Base-by-base conservation (phyloP, 192 early-diverging fungal species). In the Jimgerdemannia lactiflua region DNA sequence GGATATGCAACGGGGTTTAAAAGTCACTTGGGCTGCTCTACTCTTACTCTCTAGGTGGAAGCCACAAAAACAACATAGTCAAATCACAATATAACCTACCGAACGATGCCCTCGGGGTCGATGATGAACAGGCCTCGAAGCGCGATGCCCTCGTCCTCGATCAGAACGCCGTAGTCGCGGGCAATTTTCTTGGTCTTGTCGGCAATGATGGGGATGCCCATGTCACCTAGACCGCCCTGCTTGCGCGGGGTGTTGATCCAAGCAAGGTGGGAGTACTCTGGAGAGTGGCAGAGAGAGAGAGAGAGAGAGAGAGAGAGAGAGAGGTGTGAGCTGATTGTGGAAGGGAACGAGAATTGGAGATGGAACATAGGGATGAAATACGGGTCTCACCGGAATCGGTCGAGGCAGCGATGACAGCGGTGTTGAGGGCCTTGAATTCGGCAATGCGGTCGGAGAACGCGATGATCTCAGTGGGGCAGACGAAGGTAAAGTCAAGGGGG, bases 381-480 rank as follows among this genome's bases (percentile, higher is more conserved):
- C 19, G 64, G 10, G 19, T 10, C 10, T 71, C 63, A 77, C 75
- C 71, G 49, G 75, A 77, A 86, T 93, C 92, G 83, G 86, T 87
- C 54, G 91, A 92, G 83, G 85, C 87, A 75, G 86, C 92, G 39
- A 92, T 81, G 64, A 95, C 92, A 75, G 91, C 93, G 75, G 91
- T 88, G 83, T 91, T 91, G 39, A 94, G 80, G 71, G 86, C 89
- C 74, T 90, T 84, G 87, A 98, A 98, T 81, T 96, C 91, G 14
- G 88, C 89, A 74, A 89, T 87, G 77, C 90, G 89, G 83, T 98
- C 95, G 75, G 89, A 90, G 89, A 95, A 95, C 42, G 94, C 94
- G 71, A 95, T 90, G 86, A 98, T 94, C 84, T 98, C 95, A 75
- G 96, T 97, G 42, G 96, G 96, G 88, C 96, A 98, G 69, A 94